Percentiles rank a stretch among this genome's conserved stretches.
Evolutionary conservation across 169 alveolate species (phyloP).

Genomic region (Eimeria maxima): DNA sequence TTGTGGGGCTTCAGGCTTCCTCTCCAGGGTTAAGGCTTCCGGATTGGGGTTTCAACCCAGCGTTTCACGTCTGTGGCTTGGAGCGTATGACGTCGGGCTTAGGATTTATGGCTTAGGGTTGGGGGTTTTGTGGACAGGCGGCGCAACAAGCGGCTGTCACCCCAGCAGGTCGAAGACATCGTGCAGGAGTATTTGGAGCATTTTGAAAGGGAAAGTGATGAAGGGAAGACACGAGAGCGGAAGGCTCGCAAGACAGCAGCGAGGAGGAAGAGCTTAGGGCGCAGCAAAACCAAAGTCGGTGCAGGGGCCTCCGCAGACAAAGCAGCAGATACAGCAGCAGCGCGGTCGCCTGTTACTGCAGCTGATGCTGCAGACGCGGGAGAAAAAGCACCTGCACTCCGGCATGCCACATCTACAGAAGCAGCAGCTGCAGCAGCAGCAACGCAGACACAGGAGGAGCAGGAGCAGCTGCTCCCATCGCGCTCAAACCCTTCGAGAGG

Average conservation of each 20-base stretch:
- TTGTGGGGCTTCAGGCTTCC: background rate
- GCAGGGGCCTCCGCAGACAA: background rate
- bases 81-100: background rate
- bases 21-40: background rate
- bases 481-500: background rate
- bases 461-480: constrained; percentile 14
- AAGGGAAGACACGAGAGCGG: constrained; percentile 21
- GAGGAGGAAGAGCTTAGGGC: background rate
- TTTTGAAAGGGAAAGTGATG: constrained; percentile 74
- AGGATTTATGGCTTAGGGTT: constrained; percentile 4
- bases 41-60: background rate
- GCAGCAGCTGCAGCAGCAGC: background rate
- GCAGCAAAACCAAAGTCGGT: background rate
- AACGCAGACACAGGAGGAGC: background rate
- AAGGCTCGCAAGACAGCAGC: background rate
- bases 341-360: background rate
- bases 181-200: constrained; percentile 80
- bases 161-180: constrained; percentile 73
- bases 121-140: constrained; percentile 33
- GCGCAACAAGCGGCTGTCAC: constrained; percentile 69
- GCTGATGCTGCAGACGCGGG: background rate
- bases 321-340: background rate
- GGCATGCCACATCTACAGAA: background rate
- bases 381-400: background rate
- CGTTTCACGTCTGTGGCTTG: background rate